Percentiles rank a stretch among this genome's conserved stretches.
phyloP scores from a whole-genome alignment of 176 grass and related monocot genomes.

The Luzula sylvatica region DNA sequence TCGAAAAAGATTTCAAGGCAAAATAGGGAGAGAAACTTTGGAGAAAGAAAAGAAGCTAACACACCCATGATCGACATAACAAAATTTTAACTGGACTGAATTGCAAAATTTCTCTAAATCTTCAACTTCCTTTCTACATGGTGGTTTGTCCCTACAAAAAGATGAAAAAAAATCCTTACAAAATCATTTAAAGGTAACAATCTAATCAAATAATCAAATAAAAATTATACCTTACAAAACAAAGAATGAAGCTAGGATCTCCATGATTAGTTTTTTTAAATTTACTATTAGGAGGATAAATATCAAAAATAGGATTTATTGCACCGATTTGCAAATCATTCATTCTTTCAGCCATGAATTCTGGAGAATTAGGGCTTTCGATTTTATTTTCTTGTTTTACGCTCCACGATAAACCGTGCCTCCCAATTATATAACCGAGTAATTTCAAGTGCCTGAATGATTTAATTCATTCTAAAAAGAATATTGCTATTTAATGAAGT shows the following conservation, averaged over 20 bases:
- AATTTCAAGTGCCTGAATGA: constrained; percentile 58
- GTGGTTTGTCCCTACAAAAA: constrained; percentile 18
- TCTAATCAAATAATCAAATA: constrained; percentile 4
- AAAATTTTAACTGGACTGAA: constrained; percentile 31
- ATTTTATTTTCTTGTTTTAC: constrained; percentile 25
- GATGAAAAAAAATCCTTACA: background rate
- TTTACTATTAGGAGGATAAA: constrained; percentile 74
- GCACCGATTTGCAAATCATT: constrained; percentile 35
- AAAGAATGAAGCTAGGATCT: constrained; percentile 48
- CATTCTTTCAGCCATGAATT: constrained; percentile 31
- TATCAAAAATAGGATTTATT: constrained; percentile 42
- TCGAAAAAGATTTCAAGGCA: constrained; percentile 29
- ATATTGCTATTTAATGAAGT: too few relatives aligned
- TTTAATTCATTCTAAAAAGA: background rate
- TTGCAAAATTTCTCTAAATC: constrained; percentile 21
- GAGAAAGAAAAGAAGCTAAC: constrained; percentile 44
- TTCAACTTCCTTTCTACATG: constrained; percentile 27
- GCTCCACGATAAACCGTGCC: constrained; percentile 56
- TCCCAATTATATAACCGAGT: constrained; percentile 74
- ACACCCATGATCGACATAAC: constrained; percentile 25
- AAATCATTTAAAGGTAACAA: background rate
- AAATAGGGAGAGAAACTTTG: constrained; percentile 19
- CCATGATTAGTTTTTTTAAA: constrained; percentile 77
- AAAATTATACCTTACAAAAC: constrained; percentile 43
- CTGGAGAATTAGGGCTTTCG: constrained; percentile 13